Evolutionary conservation across 2,329 filamentous ascomycete genomes (phyloP), one percentile per base, ranked within the genome.

Genomic region (Pezicula neosporulosa): DNA sequence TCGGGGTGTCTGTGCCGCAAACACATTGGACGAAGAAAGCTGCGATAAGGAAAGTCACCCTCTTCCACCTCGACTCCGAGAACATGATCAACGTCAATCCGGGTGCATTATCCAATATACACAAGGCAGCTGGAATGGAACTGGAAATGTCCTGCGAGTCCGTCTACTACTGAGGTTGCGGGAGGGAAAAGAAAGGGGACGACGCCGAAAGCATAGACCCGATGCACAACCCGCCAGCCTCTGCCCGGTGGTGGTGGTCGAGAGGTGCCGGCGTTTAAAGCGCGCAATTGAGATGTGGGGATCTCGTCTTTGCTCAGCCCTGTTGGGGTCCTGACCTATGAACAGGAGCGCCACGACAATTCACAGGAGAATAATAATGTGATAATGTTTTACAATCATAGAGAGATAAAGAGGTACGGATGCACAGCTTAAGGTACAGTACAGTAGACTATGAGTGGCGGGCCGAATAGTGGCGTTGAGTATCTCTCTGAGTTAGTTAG

Each of bases 11-110:
- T 9, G 51, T 42, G n/a, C 49, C 41, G 15, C 45, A 36, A 8
- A 44, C 49, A 39, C 47, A 50, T 48, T 21, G 44, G n/a, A 51
- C 27, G 21, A 54, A 50, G 41, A 50, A 43, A 21, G 56, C 47
- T 28, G 38, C 51, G 12, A 53, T 41, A 19, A 52, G 45, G 7
- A 53, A 33, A 18, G 45, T 30, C 37, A 49, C 15, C 36, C 51
- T 43, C 39, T 44, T 38, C 57, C 54, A 59, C 53, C 55, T 39
- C 50, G 53, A 50, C 53, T 46, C 56, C 59, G 52, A 54, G 44
- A 33, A 39, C 59, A 61, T 61, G 48, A 43, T 61, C 51, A 54
- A 30, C 19, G 48, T 21, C 42, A 44, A 16, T 44, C 30, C 36
- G 30, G 42, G 47, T 47, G 49, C 54, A 56, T 54, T 45, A 19